phyloP scores from a whole-genome alignment of 2,329 filamentous ascomycete species.

The Dactylellina cionopaga region DNA sequence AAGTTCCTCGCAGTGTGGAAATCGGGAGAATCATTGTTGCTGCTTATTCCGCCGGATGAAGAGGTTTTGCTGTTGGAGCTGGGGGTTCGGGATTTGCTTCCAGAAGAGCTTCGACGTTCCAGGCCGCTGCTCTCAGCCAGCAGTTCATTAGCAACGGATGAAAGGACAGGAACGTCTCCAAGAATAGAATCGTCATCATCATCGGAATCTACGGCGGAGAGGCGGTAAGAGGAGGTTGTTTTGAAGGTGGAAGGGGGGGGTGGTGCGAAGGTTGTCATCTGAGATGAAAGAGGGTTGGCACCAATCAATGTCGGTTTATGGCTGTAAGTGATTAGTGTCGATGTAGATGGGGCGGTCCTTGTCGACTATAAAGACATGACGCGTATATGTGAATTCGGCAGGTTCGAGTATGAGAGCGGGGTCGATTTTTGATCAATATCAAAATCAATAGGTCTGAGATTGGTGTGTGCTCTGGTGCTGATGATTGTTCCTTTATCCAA shows the following conservation, averaged over 20 bases:
- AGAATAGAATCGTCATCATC: slow-evolving; percentile 44
- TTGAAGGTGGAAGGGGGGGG: slow-evolving; percentile 32
- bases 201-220: slow-evolving; percentile 40
- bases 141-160: slow-evolving; percentile 47
- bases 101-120: slow-evolving; percentile 29
- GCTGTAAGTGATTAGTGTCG: slow-evolving; percentile 27
- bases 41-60: slow-evolving; percentile 37
- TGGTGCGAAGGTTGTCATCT: slow-evolving; percentile 48
- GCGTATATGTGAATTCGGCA: slow-evolving; percentile 19
- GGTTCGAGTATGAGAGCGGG: slow-evolving; percentile 17
- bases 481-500: no score
- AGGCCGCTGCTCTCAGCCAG: slow-evolving; percentile 41
- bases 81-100: slow-evolving; percentile 41
- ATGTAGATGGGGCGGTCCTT: slow-evolving; percentile 7
- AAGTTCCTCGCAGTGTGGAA: slow-evolving; percentile 46
- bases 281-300: neutral
- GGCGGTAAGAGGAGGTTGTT: slow-evolving; percentile 37
- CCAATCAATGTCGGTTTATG: neutral
- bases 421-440: slow-evolving; percentile 7
- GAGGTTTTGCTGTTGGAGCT: slow-evolving; percentile 49
- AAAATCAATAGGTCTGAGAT: neutral
- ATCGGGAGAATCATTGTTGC: slow-evolving; percentile 23
- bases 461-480: neutral
- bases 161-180: slow-evolving; percentile 49
- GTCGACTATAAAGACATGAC: slow-evolving; percentile 51